phyloP scores from a whole-genome alignment of 139 green algal species.

The Nannochloris sp. region DNA sequence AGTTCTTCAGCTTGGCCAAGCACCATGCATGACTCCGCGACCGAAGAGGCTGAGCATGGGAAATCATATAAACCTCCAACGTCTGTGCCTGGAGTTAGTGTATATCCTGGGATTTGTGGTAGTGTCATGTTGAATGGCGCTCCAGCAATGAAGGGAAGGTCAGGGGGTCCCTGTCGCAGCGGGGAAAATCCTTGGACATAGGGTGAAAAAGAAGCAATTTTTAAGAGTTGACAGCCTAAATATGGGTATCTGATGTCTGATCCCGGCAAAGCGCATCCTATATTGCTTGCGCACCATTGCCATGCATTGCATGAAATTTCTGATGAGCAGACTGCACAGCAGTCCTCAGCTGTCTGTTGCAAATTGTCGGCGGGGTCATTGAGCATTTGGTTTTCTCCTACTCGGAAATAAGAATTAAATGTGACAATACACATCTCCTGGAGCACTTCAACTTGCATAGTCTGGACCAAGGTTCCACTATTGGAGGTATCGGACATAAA shows the following conservation, averaged over 20 bases:
- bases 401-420: constrained; percentile 15
- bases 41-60: constrained; percentile 1
- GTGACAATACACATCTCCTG: constrained; percentile 14
- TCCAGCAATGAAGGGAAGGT: constrained; percentile 20
- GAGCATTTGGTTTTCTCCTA: background rate
- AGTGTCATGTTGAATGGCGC: constrained; percentile 14
- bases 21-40: constrained; percentile 9
- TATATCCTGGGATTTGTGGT: constrained; percentile 13
- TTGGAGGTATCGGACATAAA: too few species aligned
- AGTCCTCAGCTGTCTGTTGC: constrained; percentile 1
- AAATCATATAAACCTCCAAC: constrained; percentile 22
- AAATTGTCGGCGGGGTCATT: background rate
- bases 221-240: constrained; percentile 25
- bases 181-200: background rate
- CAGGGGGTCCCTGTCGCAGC: background rate
- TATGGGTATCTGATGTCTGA: constrained; percentile 15
- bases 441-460: constrained; percentile 17
- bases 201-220: constrained; percentile 9
- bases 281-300: constrained; percentile 11
- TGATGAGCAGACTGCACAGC: constrained; percentile 18
- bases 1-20: constrained; percentile 1
- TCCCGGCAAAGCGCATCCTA: constrained; percentile 5
- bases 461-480: constrained; percentile 2
- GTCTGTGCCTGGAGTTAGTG: constrained; percentile 12
- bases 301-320: constrained; percentile 8